Evolutionary conservation across 2,329 filamentous ascomycete genomes (phyloP).

Genomic region (Neopestalotiopsis rosae): DNA sequence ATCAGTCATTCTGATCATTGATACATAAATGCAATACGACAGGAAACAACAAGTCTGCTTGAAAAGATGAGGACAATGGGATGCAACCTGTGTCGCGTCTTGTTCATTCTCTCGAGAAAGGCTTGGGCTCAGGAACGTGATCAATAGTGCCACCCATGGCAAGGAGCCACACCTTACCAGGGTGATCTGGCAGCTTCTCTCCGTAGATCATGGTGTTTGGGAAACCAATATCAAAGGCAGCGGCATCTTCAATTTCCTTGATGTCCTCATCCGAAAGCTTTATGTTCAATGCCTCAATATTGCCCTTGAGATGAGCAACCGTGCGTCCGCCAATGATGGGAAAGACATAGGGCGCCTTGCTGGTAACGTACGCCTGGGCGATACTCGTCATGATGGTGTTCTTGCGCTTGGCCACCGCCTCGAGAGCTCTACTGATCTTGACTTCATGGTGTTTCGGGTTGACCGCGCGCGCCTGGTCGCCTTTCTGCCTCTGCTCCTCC

Average conservation of each 20-base stretch:
- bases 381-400: conserved; percentile 53
- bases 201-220: neutral
- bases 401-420: too few species aligned
- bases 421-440: conserved; percentile 31
- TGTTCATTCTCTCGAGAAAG: too few species aligned
- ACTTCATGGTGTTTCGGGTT: conserved; percentile 30
- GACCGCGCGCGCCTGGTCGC: conserved; percentile 22
- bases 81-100: too few species aligned
- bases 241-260: neutral
- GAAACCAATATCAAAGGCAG: neutral
- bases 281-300: conserved; percentile 42
- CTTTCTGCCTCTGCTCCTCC: too few species aligned
- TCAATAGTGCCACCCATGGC: too few species aligned
- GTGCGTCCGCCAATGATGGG: conserved; percentile 57
- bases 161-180: too few species aligned
- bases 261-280: neutral
- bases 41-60: too few species aligned
- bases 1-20: too few species aligned
- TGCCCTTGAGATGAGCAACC: conserved; percentile 54
- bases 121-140: too few species aligned
- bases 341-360: conserved; percentile 54
- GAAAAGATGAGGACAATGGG: too few species aligned
- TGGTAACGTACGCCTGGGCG: conserved; percentile 53
- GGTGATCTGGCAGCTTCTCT: too few species aligned
- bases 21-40: too few species aligned